Conservation (phyloP, 805 yeast species). For the Blastobotrys attinorum region DNA sequence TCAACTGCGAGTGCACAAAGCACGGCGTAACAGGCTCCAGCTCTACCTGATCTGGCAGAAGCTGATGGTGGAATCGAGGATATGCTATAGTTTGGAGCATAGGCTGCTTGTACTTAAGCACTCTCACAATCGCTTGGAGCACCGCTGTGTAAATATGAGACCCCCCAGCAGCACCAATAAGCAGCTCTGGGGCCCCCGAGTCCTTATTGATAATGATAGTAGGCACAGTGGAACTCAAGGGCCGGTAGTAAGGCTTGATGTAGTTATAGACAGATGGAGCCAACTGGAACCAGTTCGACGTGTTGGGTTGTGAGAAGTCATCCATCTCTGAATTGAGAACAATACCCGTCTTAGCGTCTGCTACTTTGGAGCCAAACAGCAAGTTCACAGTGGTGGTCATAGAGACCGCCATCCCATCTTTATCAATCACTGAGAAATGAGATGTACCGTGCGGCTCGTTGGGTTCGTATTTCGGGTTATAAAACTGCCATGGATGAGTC, state of each 20-base stretch:
- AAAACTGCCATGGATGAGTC: constrained; percentile 64
- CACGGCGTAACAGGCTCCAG: constrained; percentile 46
- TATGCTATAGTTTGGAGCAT: constrained; percentile 62
- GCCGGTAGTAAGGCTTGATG: constrained; percentile 68
- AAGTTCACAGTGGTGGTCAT: constrained; percentile 86
- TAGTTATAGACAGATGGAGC: constrained; percentile 76
- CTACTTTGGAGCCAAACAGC: constrained; percentile 73
- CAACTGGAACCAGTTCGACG: constrained; percentile 68
- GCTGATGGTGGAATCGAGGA: constrained; percentile 86
- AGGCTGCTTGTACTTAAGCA: constrained; percentile 48
- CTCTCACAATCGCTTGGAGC: constrained; percentile 68
- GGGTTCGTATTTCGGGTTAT: constrained; percentile 69
- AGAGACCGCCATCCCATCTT: constrained; percentile 66
- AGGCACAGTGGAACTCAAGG: constrained; percentile 79
- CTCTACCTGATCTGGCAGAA: constrained; percentile 60
- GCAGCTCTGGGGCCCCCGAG: constrained; percentile 42
- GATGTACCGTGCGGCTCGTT: constrained; percentile 88
- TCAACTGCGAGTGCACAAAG: constrained; percentile 31
- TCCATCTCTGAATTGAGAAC: constrained; percentile 90
- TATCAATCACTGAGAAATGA: constrained; percentile 75
- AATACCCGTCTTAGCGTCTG: constrained; percentile 75
- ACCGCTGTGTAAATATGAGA: constrained; percentile 77
- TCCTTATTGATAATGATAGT: constrained; percentile 46
- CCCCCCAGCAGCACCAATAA: constrained; percentile 94
- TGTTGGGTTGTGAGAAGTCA: constrained; percentile 72